Evolutionary conservation across 352 stramenopile genomes (phyloP).

Genomic region (Globisporangium abappressorium): DNA sequence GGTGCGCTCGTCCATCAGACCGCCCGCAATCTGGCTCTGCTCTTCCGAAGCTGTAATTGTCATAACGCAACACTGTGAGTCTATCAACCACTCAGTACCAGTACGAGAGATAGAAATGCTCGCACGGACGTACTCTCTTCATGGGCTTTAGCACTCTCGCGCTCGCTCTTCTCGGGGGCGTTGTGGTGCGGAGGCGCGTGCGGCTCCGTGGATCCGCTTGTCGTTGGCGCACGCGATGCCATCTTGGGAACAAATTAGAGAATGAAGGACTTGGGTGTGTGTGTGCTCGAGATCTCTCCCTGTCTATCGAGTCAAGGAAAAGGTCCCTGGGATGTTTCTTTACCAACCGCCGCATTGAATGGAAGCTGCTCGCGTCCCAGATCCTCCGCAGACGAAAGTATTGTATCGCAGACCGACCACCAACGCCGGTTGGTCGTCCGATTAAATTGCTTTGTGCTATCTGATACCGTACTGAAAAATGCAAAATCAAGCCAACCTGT

Average conservation of each 20-base stretch:
- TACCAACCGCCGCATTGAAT: background rate
- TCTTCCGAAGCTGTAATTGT: background rate
- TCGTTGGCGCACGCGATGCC: conserved; percentile 9
- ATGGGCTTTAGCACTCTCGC: background rate
- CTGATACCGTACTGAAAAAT: no score
- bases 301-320: background rate
- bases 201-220: conserved; percentile 9
- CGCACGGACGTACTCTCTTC: background rate
- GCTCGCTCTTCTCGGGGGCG: conserved; percentile 2
- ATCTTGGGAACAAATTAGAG: conserved; percentile 4
- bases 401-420: background rate
- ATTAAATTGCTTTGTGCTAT: no score
- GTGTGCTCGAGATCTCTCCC: background rate
- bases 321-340: background rate
- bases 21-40: background rate
- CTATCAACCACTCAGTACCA: background rate
- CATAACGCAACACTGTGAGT: background rate
- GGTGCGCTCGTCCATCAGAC: conserved; percentile 1
- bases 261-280: background rate
- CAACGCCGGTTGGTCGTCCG: background rate
- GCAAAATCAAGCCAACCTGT: no score
- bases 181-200: conserved; percentile 2
- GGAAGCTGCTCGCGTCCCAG: background rate
- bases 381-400: background rate
- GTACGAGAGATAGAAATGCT: background rate